Evolutionary conservation across 768 basidiomycete genomes (phyloP).

Genomic region (Pleurotus giganteus): DNA sequence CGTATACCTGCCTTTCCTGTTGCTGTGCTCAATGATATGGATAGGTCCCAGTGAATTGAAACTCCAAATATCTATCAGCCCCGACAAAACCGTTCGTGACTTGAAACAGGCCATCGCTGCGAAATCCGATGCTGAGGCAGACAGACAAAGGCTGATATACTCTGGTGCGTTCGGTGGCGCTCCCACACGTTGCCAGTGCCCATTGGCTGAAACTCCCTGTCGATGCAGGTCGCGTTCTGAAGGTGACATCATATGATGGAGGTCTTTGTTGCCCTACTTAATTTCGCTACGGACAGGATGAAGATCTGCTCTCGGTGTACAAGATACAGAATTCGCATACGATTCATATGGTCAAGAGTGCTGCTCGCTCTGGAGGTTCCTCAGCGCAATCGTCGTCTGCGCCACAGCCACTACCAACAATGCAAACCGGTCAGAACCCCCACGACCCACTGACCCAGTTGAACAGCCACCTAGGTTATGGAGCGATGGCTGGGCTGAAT

Average conservation of each 20-base stretch:
- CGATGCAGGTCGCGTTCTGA: constrained; percentile 64
- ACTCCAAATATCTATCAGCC: constrained; percentile 78
- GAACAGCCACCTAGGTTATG: constrained; percentile 76
- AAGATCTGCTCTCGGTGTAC: constrained; percentile 78
- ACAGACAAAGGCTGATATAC: constrained; percentile 89
- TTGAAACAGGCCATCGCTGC: constrained; percentile 89
- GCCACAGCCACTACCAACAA: constrained; percentile 69
- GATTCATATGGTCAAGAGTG: constrained; percentile 92
- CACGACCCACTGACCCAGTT: constrained; percentile 83
- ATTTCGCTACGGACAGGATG: constrained; percentile 50
- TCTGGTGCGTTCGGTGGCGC: constrained; percentile 53
- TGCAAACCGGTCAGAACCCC: constrained; percentile 91
- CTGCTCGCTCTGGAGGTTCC: constrained; percentile 47
- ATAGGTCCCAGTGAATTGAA: constrained; percentile 90
- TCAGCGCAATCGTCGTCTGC: constrained; percentile 38
- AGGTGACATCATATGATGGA: constrained; percentile 36
- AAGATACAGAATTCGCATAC: constrained; percentile 90
- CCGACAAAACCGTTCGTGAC: constrained; percentile 84
- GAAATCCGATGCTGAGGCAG: constrained; percentile 83
- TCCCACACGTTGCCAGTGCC: background rate
- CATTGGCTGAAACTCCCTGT: background rate
- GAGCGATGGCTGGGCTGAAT: constrained; percentile 82
- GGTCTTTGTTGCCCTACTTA: background rate
- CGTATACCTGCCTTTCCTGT: no score
- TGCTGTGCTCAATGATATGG: background rate